Conservation (phyloP, 129 eudicot species). For the Centaurea solstitialis region DNA sequence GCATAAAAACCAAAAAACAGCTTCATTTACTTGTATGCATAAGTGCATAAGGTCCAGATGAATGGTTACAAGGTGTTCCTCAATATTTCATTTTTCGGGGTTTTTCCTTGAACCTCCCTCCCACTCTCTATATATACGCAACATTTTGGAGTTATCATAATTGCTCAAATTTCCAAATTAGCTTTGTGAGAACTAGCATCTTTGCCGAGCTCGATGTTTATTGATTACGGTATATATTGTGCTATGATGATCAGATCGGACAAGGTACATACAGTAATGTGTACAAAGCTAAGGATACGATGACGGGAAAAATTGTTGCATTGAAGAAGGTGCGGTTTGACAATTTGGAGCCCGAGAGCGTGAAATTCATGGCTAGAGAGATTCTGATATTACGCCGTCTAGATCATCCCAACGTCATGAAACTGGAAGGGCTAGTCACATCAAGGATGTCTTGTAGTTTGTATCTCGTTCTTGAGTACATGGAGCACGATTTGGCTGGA, state of each 20-base stretch:
- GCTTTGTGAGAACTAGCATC: background rate
- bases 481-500: constrained; percentile 87
- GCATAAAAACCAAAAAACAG: too few relatives aligned
- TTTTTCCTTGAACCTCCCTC: too few relatives aligned
- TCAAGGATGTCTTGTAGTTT: constrained; percentile 86
- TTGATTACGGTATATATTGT: constrained; percentile 16
- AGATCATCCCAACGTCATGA: constrained; percentile 87
- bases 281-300: constrained; percentile 82
- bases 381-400: constrained; percentile 75
- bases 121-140: too few relatives aligned
- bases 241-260: constrained; percentile 56
- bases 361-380: constrained; percentile 83
- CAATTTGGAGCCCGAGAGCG: constrained; percentile 88
- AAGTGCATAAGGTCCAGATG: too few relatives aligned
- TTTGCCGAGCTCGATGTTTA: background rate
- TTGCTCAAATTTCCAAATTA: background rate
- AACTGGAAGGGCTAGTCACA: constrained; percentile 73
- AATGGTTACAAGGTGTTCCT: too few relatives aligned
- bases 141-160: background rate
- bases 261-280: constrained; percentile 94
- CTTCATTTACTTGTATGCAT: too few relatives aligned
- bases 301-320: constrained; percentile 78
- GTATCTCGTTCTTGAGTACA: constrained; percentile 77
- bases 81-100: too few relatives aligned
- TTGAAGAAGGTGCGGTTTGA: constrained; percentile 84